These are phyloP conservation scores for Capronia coronata DNA, from an alignment of 2,329 filamentous ascomycete species.

Conservation along the genomic window DNA sequence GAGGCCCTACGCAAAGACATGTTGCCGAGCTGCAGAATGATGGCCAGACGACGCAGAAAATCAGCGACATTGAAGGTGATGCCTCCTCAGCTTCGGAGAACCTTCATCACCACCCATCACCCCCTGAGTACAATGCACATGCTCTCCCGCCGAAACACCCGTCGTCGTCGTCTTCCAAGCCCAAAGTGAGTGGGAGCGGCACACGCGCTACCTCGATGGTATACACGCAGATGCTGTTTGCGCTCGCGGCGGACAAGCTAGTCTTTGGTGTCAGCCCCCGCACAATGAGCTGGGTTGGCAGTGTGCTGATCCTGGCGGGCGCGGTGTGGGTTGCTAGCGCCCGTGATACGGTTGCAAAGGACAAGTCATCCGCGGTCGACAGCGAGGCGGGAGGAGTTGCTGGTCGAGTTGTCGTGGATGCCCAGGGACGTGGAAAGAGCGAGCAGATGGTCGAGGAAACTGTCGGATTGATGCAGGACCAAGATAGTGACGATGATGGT, in stretches of 20 bases:
- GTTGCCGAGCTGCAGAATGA: not conserved
- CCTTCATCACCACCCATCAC: too few species aligned
- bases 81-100: not conserved
- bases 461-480: conserved; percentile 15
- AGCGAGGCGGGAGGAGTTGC: not conserved
- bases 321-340: conserved; percentile 59
- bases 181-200: conserved; percentile 16
- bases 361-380: conserved; percentile 5
- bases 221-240: conserved; percentile 65
- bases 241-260: conserved; percentile 57
- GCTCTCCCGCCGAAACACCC: not conserved
- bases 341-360: conserved; percentile 34
- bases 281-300: conserved; percentile 54
- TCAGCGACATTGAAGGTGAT: conserved; percentile 14
- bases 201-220: conserved; percentile 59
- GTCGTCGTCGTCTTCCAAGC: not conserved
- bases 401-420: not conserved
- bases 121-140: not conserved
- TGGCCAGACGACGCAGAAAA: not conserved
- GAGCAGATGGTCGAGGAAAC: conserved; percentile 9
- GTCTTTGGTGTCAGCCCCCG: conserved; percentile 57
- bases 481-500: conserved; percentile 10
- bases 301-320: conserved; percentile 57
- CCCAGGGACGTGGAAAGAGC: not conserved
- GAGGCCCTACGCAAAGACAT: conserved; percentile 48